Evolutionary conservation across 768 basidiomycete genomes (phyloP), one percentile per base, ranked within the genome.

Genomic region (Hericium alpestre): DNA sequence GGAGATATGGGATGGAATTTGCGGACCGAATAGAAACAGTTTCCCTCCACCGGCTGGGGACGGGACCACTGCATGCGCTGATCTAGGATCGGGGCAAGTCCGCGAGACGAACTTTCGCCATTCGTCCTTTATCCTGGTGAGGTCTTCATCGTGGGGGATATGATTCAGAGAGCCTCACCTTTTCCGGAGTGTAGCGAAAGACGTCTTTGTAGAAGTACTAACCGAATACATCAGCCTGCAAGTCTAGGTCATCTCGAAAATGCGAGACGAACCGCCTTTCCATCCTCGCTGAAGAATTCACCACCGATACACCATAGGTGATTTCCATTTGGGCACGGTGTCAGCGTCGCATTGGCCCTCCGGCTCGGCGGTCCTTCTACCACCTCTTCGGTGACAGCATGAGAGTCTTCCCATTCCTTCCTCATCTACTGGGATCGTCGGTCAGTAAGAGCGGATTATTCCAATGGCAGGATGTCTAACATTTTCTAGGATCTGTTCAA

Each of bases 191-290:
- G 69, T 94, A 94, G 20, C 93, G 77, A 68, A 86, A 93, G 0
- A 91, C 83, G 63, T 93, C 92, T 62, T 86, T 88, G 71, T 92
- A 93, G 69, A 92, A 90, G 66, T 90, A 81, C 87, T 90, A 52
- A 20, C 10, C 32, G 32, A 0, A 32, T 32, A 10, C 8, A 9
- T 32, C 9, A 32, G 32, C 8, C 20, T 2, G 23, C 32, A 13
- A 8, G 3, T 47, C 49, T 22, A 9, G 23, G 4, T 32, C 16
- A 41, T 43, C 39, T 53, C 5, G n/a, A 40, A 12, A 10, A 41
- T n/a, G n/a, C 11, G 20, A 15, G 20, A 54, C 48, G 37, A 40
- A 53, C 25, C 15, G 90, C 86, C 66, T 82, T 87, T 11, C 82
- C 82, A 58, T 94, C 93, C 49, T 93, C 90, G 58, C 82, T 83